Percentiles rank a stretch among this genome's conserved stretches.
These are phyloP conservation scores for Hygrophorus pudorinus DNA, from an alignment of 768 basidiomycete genomes.

Conservation along the genomic window DNA sequence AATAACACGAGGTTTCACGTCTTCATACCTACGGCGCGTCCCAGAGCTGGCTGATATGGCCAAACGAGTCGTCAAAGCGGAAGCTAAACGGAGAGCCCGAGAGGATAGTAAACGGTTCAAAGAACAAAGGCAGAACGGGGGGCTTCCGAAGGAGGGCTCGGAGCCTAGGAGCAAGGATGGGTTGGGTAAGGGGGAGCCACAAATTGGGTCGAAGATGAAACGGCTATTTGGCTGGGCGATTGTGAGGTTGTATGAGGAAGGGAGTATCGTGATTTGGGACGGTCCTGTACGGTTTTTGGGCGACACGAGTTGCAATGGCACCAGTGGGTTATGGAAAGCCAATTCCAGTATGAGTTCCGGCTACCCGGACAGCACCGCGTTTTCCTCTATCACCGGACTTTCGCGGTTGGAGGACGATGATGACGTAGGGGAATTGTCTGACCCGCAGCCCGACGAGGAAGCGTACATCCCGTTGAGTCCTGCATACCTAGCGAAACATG, in stretches of 20 bases:
- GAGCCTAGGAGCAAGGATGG: neutral
- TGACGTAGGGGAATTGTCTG: constrained; percentile 43
- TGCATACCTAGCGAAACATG: constrained; percentile 33
- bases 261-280: constrained; percentile 67
- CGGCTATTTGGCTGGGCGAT: constrained; percentile 61
- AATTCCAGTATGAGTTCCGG: constrained; percentile 19
- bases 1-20: constrained; percentile 42
- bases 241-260: constrained; percentile 55
- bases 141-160: constrained; percentile 5
- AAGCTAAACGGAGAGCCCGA: constrained; percentile 41
- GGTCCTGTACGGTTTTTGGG: constrained; percentile 39
- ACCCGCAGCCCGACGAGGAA: constrained; percentile 51
- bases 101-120: constrained; percentile 36
- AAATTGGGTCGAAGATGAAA: constrained; percentile 41
- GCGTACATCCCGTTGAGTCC: constrained; percentile 57
- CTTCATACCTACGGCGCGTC: constrained; percentile 69
- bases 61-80: constrained; percentile 51
- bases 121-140: constrained; percentile 14
- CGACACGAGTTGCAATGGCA: constrained; percentile 9
- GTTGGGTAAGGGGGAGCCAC: constrained; percentile 15
- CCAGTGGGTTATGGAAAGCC: constrained; percentile 42
- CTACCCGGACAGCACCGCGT: constrained; percentile 20
- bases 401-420: constrained; percentile 23
- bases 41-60: constrained; percentile 63
- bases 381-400: constrained; percentile 13